A percentile compares a stretch with the other conserved stretches of the same genome.
These are phyloP conservation scores for Yamadazyma epiphylla DNA, from an alignment of 1,139 yeast species.

Conservation along the genomic window DNA sequence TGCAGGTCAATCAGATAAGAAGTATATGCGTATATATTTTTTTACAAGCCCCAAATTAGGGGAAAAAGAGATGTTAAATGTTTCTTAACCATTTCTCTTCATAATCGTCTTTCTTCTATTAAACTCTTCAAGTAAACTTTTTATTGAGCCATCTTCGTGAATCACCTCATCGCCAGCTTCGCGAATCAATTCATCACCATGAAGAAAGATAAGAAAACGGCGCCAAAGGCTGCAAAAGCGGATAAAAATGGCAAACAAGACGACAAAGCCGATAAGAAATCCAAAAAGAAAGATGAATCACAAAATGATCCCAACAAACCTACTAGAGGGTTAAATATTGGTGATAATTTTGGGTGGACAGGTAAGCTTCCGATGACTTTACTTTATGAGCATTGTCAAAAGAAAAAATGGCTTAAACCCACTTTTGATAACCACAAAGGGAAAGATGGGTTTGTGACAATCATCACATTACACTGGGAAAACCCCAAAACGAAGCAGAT, in stretches of 20 bases:
- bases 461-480: constrained; percentile 61
- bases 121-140: too few species aligned
- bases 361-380: constrained; percentile 90
- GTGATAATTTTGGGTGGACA: constrained; percentile 71
- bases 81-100: too few species aligned
- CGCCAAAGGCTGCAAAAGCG: background rate
- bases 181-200: too few species aligned
- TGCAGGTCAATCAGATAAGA: too few species aligned
- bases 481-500: constrained; percentile 78
- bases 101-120: too few species aligned
- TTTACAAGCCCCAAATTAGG: too few species aligned
- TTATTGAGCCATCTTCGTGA: too few species aligned
- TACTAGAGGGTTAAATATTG: constrained; percentile 40
- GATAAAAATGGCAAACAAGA: background rate
- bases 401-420: constrained; percentile 85
- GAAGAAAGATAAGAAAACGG: background rate
- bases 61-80: too few species aligned
- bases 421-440: constrained; percentile 63
- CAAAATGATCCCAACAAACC: constrained; percentile 26
- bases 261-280: too few species aligned
- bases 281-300: constrained; percentile 10
- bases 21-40: too few species aligned
- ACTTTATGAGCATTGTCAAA: constrained; percentile 84
- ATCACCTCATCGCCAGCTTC: too few species aligned
- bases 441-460: constrained; percentile 55